phyloP scores from a whole-genome alignment of 768 basidiomycete genomes.

The Tricholoma terreum region DNA sequence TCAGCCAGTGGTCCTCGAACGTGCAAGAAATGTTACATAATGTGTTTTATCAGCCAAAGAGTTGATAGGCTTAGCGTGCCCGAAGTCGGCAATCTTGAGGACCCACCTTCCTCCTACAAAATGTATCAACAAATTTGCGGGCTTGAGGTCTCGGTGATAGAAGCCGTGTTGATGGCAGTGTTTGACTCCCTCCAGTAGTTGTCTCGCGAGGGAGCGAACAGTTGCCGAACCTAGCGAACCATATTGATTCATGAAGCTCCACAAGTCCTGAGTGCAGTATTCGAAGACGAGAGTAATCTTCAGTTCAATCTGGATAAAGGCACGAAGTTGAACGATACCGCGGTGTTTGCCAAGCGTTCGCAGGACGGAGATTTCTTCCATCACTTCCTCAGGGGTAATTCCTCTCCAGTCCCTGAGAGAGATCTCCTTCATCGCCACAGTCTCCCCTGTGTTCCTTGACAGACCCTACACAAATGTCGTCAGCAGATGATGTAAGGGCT shows the following conservation, averaged over 20 bases:
- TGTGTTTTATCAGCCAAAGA: neutral
- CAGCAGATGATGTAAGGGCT: neutral
- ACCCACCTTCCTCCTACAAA: neutral
- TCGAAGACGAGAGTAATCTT: neutral
- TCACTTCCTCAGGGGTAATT: neutral
- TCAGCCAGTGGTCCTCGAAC: no score
- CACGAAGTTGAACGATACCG: neutral
- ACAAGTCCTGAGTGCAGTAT: neutral
- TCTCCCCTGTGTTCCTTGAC: neutral
- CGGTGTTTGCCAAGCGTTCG: neutral
- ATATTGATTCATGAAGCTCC: neutral
- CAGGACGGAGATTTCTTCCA: neutral
- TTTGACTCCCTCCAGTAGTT: neutral
- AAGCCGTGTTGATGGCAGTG: neutral
- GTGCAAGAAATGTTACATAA: neutral
- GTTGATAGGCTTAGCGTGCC: neutral
- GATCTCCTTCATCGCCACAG: neutral
- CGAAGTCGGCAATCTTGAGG: neutral
- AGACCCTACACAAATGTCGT: neutral
- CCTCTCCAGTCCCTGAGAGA: neutral
- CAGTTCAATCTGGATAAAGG: neutral
- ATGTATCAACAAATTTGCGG: neutral
- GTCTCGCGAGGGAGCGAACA: neutral
- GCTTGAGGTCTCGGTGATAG: neutral
- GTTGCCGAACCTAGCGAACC: neutral